Evolutionary conservation across 306 rosid genomes (phyloP), one percentile per base, ranked within the genome.

Genomic region (Ziziphus jujuba): DNA sequence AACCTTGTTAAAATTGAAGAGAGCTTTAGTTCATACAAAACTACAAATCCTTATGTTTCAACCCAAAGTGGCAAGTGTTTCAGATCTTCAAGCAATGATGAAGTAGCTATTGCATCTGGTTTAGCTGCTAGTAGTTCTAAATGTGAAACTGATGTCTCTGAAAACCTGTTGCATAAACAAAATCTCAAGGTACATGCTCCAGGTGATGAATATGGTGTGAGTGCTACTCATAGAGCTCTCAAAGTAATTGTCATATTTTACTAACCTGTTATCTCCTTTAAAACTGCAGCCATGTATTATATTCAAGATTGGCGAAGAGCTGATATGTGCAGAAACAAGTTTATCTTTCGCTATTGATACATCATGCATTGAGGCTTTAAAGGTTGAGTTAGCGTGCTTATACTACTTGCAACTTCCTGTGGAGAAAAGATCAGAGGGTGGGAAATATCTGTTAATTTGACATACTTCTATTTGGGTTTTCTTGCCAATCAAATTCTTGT

Each of bases 341-440:
- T 81, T 76, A 35, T 84, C 80, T 19, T 20, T 71, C 63, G 76
- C 79, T 48, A 66, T 67, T 61, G 84, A 77, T 62, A 84, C 71
- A 72, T 60, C 88, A 70, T 73, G 81, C 74, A 71, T 80, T 52
- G 93, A 83, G 56, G 80, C 88, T 51, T 71, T 89, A 72, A 87
- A 88, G 84, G 83, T 87, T 71, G 89, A 69, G 73, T 70, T 86
- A 59, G 97, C 98, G 50, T 93, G 98, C 89, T 72, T 77, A 56
- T 93, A 86, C 75, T 90, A 90, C 79, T 80, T 87, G 61, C 91
- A 79, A 61, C 86, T 87, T 79, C 93, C 91, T 22, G 9, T 56
- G 4, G 96, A 86, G 76, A 88, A 72, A 80, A 83, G 73, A 85
- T 85, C 91, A n/a, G 97, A 84, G 67, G 98, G 98, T 90, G 90